phyloP scores from a whole-genome alignment of 2,329 filamentous ascomycete genomes.

The Torrubiellomyces zombiae region DNA sequence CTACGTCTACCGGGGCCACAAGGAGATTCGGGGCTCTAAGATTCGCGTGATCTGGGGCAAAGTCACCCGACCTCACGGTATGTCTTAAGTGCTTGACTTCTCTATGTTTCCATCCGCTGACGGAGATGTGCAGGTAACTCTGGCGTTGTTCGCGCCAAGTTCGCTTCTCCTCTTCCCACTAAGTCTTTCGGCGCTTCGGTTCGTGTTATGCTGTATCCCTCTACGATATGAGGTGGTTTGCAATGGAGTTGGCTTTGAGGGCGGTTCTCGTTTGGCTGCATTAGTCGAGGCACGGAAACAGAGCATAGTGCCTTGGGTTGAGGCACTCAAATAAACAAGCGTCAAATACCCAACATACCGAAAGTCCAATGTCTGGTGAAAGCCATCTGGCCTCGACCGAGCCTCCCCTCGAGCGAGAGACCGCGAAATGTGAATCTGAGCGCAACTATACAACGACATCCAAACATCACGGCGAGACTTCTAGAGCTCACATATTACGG shows the following conservation, averaged over 20 bases:
- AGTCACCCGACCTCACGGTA: conserved; percentile 90
- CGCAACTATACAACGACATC: too few relatives aligned
- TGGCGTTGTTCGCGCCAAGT: conserved; percentile 94
- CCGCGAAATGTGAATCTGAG: too few relatives aligned
- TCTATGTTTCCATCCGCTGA: not conserved
- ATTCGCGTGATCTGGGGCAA: conserved; percentile 99
- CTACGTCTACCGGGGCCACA: conserved; percentile 93
- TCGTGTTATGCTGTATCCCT: conserved; percentile 96
- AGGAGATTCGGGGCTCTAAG: conserved; percentile 93
- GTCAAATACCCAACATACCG: conserved; percentile 19
- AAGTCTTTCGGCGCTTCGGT: conserved; percentile 93
- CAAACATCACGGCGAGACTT: too few relatives aligned
- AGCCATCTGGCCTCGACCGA: too few relatives aligned
- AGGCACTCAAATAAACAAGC: conserved; percentile 38
- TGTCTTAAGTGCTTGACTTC: conserved; percentile 18
- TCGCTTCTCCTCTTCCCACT: conserved; percentile 87
- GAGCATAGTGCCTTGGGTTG: conserved; percentile 32
- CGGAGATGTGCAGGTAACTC: conserved; percentile 71
- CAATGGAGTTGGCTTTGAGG: conserved; percentile 46
- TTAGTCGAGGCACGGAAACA: conserved; percentile 42
- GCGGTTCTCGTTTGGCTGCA: conserved; percentile 45
- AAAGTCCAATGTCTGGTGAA: too few relatives aligned
- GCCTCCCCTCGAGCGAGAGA: too few relatives aligned
- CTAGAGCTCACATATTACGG: too few relatives aligned
- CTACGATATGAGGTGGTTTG: conserved; percentile 67